Evolutionary conservation across 169 alveolate species (phyloP), one percentile per base, ranked within the genome.

Genomic region (Plasmodium reichenowi): DNA sequence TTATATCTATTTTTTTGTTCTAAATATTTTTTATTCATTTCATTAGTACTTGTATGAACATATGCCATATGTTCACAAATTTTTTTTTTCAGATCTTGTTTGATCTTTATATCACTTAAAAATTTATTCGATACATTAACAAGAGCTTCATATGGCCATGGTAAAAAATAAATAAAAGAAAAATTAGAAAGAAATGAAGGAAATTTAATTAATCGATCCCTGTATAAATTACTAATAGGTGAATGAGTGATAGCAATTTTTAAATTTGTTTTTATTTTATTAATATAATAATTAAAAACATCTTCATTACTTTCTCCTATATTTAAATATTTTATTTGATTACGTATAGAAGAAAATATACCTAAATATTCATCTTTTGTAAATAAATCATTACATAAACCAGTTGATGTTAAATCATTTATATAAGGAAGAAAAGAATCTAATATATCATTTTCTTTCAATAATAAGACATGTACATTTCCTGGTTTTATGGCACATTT

Each of bases 111-210:
- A 64, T 95, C 98, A 63, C 91, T 83, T 45, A 97, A 88, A 95
- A 96, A 97, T 78, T 97, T 93, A 45, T 78, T 93, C 7, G 98
- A 97, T 63, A 97, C 99, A 76, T 97, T 98, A 62, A 96, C 95
- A 74, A 98, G 89, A 8, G 99, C 99, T 87, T 96, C 98, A 80
- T 97, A 96, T 50, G 99, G 99, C 99, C 99, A 98, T 60, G 98
- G 98, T 93, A 97, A 98, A 98, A 97, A 98, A 98, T 98, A 97
- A 90, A 97, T 99, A 45, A 97, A 96, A 52, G 96, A 94, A 66
- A 98, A 97, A 80, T 98, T 86, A 2, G 92, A 86, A 4, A 86
- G 15, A 22, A 86, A 86, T 1, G 92, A 86, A 5, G 92, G 92
- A 38, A 86, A 86, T 52, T 86, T 86, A 2, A 54, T 72, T 64